Percentiles rank a stretch among this genome's conserved stretches.
phyloP scores from a whole-genome alignment of 169 alveolate species.

The Plasmodium gaboni region DNA sequence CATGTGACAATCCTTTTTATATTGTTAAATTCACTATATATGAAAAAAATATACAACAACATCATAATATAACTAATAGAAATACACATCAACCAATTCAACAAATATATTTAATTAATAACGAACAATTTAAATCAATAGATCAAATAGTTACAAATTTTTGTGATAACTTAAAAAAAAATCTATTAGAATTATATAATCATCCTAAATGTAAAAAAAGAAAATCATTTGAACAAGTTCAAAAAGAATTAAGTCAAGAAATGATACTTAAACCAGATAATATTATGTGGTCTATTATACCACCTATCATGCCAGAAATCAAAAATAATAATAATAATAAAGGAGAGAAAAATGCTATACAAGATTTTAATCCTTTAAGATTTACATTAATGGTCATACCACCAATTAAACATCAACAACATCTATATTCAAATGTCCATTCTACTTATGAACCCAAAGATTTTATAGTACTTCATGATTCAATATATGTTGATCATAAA shows the following conservation, averaged over 20 bases:
- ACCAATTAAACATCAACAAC: conserved; percentile 76
- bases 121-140: conserved; percentile 77
- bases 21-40: conserved; percentile 82
- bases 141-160: conserved; percentile 86
- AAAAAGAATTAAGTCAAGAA: conserved; percentile 84
- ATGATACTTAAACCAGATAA: conserved; percentile 84
- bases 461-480: conserved; percentile 82
- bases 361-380: conserved; percentile 80
- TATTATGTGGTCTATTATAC: conserved; percentile 86
- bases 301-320: conserved; percentile 79
- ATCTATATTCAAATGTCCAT: conserved; percentile 34
- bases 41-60: conserved; percentile 82
- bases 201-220: conserved; percentile 85
- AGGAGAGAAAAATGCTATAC: conserved; percentile 23
- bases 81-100: conserved; percentile 45
- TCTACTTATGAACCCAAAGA: conserved; percentile 66
- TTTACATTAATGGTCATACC: conserved; percentile 87
- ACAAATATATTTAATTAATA: conserved; percentile 66
- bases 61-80: conserved; percentile 81
- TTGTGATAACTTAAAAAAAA: conserved; percentile 85
- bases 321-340: conserved; percentile 45
- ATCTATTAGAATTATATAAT: conserved; percentile 84
- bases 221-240: conserved; percentile 79
- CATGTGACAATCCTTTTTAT: conserved; percentile 85
- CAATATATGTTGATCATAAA: conserved; percentile 86